Base-by-base conservation (phyloP, 768 basidiomycete species). In the Saitozyma sp. region DNA sequence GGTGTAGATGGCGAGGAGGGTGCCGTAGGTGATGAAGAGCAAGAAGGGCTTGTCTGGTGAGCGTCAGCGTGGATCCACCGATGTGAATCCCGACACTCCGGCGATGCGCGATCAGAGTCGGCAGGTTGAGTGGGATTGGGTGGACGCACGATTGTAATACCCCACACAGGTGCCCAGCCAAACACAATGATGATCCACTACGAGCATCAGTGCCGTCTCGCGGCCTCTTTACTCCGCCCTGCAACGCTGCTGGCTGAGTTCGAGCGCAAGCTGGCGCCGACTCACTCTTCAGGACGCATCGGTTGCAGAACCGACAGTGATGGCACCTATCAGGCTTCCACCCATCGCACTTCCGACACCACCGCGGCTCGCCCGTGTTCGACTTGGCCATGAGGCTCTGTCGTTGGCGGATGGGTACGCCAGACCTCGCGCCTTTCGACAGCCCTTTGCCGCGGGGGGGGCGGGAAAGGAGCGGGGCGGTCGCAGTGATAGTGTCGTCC, bases 141-240 rank as follows among this genome's bases (percentile, higher is more conserved):
- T 16, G 20, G 10, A 56, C 64, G 10, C 39, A 74, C 73, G 72
- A 52, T 79, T 79, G 19, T 65, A 50, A 54, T 69, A 71, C 13
- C 78, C 78, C 7, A 79, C 69, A 61, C 78, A 79, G 10, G 61
- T 71, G 29, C 66, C 67, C 4, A 79, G 53, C 78, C 78, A 79
- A 11, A 73, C 62, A 51, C 78, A 79, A 59, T 79, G 78, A 64
- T 79, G 78, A 53, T 79, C 78, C 76, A 77, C 75, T 75, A 20
- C 9, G 14, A 11, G 43, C 13, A 37, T 74, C 54, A 69, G 59
- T 63, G 51, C 39, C 16, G 5, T 41, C n/a, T n/a, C n/a, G n/a
- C n/a, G n/a, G n/a, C n/a, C n/a, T n/a, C n/a, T n/a, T n/a, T n/a
- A n/a, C n/a, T n/a, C n/a, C n/a, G n/a, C n/a, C n/a, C n/a, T n/a